These are phyloP conservation scores for Colletotrichum sp. DNA, from an alignment of 2,329 filamentous ascomycete species.

Conservation along the genomic window DNA sequence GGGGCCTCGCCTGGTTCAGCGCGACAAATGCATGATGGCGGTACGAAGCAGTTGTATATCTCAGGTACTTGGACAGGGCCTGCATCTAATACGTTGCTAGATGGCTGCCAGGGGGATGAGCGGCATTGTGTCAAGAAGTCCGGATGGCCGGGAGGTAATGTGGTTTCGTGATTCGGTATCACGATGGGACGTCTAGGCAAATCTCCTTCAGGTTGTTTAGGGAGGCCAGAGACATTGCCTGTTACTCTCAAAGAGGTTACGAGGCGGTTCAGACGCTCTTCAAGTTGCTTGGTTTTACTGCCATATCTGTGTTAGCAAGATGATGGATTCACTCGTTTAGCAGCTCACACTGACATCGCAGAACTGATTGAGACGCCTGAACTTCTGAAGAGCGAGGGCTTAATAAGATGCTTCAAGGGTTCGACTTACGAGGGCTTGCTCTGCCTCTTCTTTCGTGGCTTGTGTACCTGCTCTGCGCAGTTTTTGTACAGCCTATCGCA, in stretches of 20 bases:
- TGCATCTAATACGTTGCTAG: conserved; percentile 20
- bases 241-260: conserved; percentile 52
- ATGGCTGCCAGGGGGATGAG: not conserved
- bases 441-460: conserved; percentile 56
- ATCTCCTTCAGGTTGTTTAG: not conserved
- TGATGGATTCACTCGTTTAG: too few relatives aligned
- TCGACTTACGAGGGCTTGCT: conserved; percentile 52
- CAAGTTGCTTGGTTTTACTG: conserved; percentile 56
- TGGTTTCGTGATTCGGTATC: not conserved
- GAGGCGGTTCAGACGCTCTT: conserved; percentile 54
- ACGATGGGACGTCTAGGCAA: not conserved
- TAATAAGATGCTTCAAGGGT: too few relatives aligned
- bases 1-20: conserved; percentile 43
- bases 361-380: too few relatives aligned
- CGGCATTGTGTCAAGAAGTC: not conserved
- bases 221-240: conserved; percentile 35
- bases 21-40: conserved; percentile 52
- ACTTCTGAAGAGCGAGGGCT: too few relatives aligned
- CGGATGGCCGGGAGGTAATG: not conserved
- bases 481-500: conserved; percentile 54
- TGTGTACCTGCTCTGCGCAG: conserved; percentile 52
- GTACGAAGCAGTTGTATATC: conserved; percentile 51
- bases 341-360: too few relatives aligned
- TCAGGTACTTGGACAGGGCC: conserved; percentile 39
- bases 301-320: accelerated